Percentiles rank a stretch among this genome's conserved stretches.
These are phyloP conservation scores for Aspergillus hortae DNA, from an alignment of 2,329 filamentous ascomycete species.

Conservation along the genomic window DNA sequence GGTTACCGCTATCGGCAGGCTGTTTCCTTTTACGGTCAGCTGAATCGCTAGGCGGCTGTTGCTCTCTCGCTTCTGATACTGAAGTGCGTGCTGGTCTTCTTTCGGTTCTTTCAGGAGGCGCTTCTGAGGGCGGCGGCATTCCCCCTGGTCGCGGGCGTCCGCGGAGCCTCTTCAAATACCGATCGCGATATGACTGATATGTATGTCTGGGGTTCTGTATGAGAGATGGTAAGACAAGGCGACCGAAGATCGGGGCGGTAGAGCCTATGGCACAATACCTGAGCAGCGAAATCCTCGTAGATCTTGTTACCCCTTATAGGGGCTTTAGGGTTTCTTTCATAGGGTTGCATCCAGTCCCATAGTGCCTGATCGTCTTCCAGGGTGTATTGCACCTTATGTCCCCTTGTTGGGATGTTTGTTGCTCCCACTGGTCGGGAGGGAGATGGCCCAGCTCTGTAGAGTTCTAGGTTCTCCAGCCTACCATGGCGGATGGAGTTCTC, in stretches of 20 bases:
- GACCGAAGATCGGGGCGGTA: too few relatives aligned
- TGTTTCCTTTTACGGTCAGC: not conserved
- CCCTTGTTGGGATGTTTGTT: constrained; percentile 32
- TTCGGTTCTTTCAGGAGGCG: not conserved
- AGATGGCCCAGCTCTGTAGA: constrained; percentile 46
- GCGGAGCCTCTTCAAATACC: constrained; percentile 42
- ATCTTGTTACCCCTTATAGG: constrained; percentile 40
- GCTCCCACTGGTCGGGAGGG: constrained; percentile 45
- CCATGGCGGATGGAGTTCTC: constrained; percentile 51
- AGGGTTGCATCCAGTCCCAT: constrained; percentile 42
- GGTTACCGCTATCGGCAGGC: not conserved
- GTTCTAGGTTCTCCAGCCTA: constrained; percentile 46
- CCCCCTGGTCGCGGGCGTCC: constrained; percentile 34
- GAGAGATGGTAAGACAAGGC: constrained; percentile 4
- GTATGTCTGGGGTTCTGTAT: constrained; percentile 43
- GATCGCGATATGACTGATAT: constrained; percentile 48
- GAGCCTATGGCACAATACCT: constrained; percentile 23
- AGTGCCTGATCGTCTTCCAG: constrained; percentile 44
- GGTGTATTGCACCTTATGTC: constrained; percentile 33
- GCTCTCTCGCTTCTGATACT: not conserved
- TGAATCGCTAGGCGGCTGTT: not conserved
- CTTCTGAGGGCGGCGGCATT: constrained; percentile 6
- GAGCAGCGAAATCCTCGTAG: constrained; percentile 41
- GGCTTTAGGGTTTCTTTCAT: constrained; percentile 28
- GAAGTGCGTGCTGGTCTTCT: not conserved